These are phyloP conservation scores for Tulasnella sp. DNA, from an alignment of 768 basidiomycete species.

Conservation along the genomic window DNA sequence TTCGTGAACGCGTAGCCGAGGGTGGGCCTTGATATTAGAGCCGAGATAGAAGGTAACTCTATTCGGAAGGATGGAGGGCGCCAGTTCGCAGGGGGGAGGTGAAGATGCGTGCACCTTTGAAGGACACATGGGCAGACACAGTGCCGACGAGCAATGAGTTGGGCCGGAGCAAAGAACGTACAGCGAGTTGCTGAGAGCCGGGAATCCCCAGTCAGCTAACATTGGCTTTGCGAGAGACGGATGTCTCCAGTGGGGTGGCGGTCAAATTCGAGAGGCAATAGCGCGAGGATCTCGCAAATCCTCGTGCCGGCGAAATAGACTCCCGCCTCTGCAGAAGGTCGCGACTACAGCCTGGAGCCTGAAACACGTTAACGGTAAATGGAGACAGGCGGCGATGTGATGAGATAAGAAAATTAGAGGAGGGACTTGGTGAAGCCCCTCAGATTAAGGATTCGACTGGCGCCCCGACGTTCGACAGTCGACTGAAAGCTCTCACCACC, in stretches of 20 bases:
- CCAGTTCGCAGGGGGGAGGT: background rate
- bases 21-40: background rate
- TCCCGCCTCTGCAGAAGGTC: background rate
- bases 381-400: background rate
- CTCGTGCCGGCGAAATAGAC: background rate
- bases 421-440: background rate
- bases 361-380: background rate
- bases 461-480: background rate
- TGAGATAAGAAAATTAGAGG: background rate
- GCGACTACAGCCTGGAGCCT: background rate
- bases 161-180: background rate
- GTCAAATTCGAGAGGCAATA: background rate
- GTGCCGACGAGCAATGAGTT: background rate
- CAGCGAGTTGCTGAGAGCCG: background rate
- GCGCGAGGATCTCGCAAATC: background rate
- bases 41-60: background rate
- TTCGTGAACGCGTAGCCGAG: background rate
- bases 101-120: background rate
- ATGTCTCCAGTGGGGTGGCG: background rate
- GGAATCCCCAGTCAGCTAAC: background rate
- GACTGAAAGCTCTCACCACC: background rate
- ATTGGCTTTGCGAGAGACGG: background rate
- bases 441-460: background rate
- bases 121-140: background rate
- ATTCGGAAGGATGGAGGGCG: constrained; percentile 7